Evolutionary conservation across 192 early-diverging fungal species (phyloP).

Genomic region (Physocladia obscura): DNA sequence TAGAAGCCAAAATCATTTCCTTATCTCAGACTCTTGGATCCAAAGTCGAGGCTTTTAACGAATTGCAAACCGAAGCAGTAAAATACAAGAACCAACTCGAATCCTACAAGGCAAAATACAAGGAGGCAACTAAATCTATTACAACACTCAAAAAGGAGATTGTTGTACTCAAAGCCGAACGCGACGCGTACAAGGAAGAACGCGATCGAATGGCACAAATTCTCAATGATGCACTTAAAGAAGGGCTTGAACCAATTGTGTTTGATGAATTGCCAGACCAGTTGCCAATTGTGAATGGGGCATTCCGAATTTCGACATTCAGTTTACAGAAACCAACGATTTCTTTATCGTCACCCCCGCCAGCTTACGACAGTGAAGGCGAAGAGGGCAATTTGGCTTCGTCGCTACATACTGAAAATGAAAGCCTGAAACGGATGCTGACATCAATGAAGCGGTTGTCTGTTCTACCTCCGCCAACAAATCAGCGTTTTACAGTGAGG

Average conservation of each 20-base stretch:
- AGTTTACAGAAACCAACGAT: not conserved
- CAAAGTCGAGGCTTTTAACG: constrained; percentile 68
- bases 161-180: constrained; percentile 16
- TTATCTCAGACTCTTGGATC: constrained; percentile 75
- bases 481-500: not conserved
- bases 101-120: constrained; percentile 70
- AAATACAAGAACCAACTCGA: constrained; percentile 64
- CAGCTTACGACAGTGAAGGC: not conserved
- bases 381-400: not conserved
- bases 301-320: constrained; percentile 7
- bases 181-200: constrained; percentile 24
- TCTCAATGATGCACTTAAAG: not conserved
- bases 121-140: not conserved
- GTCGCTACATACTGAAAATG: constrained; percentile 5
- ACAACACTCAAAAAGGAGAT: constrained; percentile 17
- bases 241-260: not conserved
- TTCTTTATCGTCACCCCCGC: not conserved
- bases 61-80: constrained; percentile 51
- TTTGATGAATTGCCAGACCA: constrained; percentile 8
- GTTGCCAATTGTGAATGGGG: not conserved
- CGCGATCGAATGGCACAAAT: not conserved
- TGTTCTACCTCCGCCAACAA: not conserved
- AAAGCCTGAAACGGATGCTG: constrained; percentile 5
- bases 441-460: not conserved
- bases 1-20: constrained; percentile 95